These are phyloP conservation scores for Suillus decipiens DNA, from an alignment of 768 basidiomycete species.

Conservation along the genomic window DNA sequence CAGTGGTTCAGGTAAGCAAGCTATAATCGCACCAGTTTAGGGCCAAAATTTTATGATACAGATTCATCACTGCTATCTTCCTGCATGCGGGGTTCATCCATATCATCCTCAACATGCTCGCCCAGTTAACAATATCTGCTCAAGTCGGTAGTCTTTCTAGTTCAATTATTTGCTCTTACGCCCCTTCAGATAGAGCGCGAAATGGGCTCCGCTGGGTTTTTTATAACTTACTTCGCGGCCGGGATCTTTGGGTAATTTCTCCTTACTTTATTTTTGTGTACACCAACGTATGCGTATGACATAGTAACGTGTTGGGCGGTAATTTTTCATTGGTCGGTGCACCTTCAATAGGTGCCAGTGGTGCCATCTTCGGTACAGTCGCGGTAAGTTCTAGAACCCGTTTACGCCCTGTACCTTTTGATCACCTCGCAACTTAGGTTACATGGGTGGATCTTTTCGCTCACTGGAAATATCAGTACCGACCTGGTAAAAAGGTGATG, in stretches of 20 bases:
- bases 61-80: slow-evolving; percentile 89
- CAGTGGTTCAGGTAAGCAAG: slow-evolving; percentile 54
- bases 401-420: neutral
- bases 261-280: slow-evolving; percentile 12
- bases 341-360: slow-evolving; percentile 90
- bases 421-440: slow-evolving; percentile 40
- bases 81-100: slow-evolving; percentile 97
- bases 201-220: slow-evolving; percentile 86
- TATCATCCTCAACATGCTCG: slow-evolving; percentile 85
- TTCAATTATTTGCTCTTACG: slow-evolving; percentile 6
- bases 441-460: slow-evolving; percentile 89
- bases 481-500: slow-evolving; percentile 75
- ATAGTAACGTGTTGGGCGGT: slow-evolving; percentile 83
- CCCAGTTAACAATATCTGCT: slow-evolving; percentile 77
- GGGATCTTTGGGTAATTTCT: slow-evolving; percentile 85
- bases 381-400: slow-evolving; percentile 49
- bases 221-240: slow-evolving; percentile 84
- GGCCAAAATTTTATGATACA: slow-evolving; percentile 34
- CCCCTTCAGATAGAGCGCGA: slow-evolving; percentile 77
- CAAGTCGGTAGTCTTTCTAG: slow-evolving; percentile 46
- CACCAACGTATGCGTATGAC: slow-evolving; percentile 13
- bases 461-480: slow-evolving; percentile 89
- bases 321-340: slow-evolving; percentile 90
- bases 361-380: slow-evolving; percentile 88
- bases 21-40: slow-evolving; percentile 43